Evolutionary conservation across 768 basidiomycete species (phyloP), one percentile per base, ranked within the genome.

Genomic region (Fomitopsis serialis): DNA sequence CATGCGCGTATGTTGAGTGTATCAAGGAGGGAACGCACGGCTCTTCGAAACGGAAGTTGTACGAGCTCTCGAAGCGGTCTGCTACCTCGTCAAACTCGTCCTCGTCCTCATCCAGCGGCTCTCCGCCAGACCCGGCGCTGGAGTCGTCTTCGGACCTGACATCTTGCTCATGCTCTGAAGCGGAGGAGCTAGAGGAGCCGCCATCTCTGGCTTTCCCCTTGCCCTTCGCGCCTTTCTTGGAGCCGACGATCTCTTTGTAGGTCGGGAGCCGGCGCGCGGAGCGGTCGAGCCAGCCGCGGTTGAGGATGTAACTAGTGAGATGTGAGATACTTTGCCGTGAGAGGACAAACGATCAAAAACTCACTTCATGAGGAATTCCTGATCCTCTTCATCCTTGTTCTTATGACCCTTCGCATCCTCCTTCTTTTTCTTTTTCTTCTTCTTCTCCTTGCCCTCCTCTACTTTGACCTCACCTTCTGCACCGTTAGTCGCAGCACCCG

Each of bases 11-110:
- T 40, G 40, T 42, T 4, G n/a, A 34, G 10, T 15, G 17, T 21
- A 47, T 11, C 37, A 10, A 12, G 29, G n/a, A n/a, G n/a, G 23
- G 24, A 15, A 25, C 92, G 62, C 63, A 92, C 82, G 91, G 89
- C 69, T 99, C 96, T 68, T 99, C 96, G 67, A 92, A 99, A 50
- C 97, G 84, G 73, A 97, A 97, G 69, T 98, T 98, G 72, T 98
- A 99, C 15, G 89, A 89, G n/a, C 82, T 84, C 72, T 99, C 97
- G 59, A 98, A 99, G 42, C 82, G 81, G 25, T 97, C 95, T 5
- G 85, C 89, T 57, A 90, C 84, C 42, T 96, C 92, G 50, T 97
- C 93, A 61, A 97, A 97, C 17, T 89, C 79, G 34, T 85, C 82
- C 6, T 88, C 86, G 10, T 86, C 81, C 11, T 58, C 63, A 24